Percentiles rank a stretch among this genome's conserved stretches.
Conservation (phyloP, 805 yeast species). For the Tetrapisispora namnaoensis region DNA sequence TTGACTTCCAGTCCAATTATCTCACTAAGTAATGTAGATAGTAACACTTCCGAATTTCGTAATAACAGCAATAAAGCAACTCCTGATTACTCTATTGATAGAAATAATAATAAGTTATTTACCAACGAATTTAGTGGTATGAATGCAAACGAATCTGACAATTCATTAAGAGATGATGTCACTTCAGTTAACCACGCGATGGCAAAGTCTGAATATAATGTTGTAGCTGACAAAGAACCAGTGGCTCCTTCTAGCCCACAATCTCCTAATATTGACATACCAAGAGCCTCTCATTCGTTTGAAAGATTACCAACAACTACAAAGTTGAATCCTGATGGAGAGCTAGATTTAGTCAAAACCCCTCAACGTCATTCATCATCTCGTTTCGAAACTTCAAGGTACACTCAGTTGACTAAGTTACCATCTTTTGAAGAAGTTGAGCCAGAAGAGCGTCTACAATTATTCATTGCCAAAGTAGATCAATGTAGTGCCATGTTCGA, state of each 20-base stretch:
- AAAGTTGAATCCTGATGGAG: conserved; percentile 45
- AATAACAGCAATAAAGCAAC: conserved; percentile 1
- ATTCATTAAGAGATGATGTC: neutral
- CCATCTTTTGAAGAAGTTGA: conserved; percentile 86
- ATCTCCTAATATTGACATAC: conserved; percentile 27
- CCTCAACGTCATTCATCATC: conserved; percentile 92
- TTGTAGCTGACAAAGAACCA: neutral
- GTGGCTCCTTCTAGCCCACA: neutral
- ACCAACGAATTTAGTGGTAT: neutral
- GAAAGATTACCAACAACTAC: conserved; percentile 53
- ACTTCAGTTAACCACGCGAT: neutral
- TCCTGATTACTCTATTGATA: neutral
- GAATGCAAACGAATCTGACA: conserved; percentile 6
- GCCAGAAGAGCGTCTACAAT: conserved; percentile 59
- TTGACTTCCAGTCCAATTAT: conserved; percentile 3
- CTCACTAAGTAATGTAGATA: neutral
- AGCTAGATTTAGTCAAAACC: conserved; percentile 70
- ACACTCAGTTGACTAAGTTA: conserved; percentile 58
- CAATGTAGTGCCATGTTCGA: conserved; percentile 94
- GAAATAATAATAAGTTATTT: too few relatives aligned
- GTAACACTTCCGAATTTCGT: neutral
- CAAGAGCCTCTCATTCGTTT: conserved; percentile 40
- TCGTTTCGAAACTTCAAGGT: conserved; percentile 70
- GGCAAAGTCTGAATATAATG: neutral
- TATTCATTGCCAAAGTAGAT: conserved; percentile 80